phyloP scores from a whole-genome alignment of 2,329 filamentous ascomycete species.

The Xenosphaeropsis pyriputrescens region DNA sequence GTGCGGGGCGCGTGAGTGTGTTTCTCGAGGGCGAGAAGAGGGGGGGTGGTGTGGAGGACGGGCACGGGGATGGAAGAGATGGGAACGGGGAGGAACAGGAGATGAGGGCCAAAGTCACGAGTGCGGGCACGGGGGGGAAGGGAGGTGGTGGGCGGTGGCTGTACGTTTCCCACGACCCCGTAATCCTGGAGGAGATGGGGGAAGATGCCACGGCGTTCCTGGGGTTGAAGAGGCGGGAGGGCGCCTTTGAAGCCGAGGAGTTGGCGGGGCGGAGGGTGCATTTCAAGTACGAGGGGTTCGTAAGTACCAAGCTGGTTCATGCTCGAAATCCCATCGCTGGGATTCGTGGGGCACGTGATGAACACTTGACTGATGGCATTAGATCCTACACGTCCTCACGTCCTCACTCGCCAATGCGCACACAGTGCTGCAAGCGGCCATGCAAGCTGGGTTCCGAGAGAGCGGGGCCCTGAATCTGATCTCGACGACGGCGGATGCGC shows the following conservation, averaged over 20 bases:
- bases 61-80: constrained; percentile 2
- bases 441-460: constrained; percentile 78
- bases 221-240: constrained; percentile 20
- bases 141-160: constrained; percentile 75
- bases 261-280: no score
- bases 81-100: constrained; percentile 2
- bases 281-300: constrained; percentile 1
- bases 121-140: constrained; percentile 64
- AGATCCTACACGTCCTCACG: constrained; percentile 84
- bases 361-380: constrained; percentile 1
- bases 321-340: background rate
- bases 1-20: constrained; percentile 73
- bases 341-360: background rate
- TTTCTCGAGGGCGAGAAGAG: constrained; percentile 65
- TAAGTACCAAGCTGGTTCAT: constrained; percentile 7
- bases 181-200: constrained; percentile 21
- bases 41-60: constrained; percentile 2
- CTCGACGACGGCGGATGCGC: constrained; percentile 12
- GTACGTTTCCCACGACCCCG: constrained; percentile 71
- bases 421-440: constrained; percentile 56
- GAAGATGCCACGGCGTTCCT: constrained; percentile 19
- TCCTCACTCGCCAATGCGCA: constrained; percentile 65
- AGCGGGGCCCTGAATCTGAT: constrained; percentile 64
- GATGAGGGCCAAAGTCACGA: constrained; percentile 15
- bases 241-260: background rate